Evolutionary conservation across 2,329 filamentous ascomycete species (phyloP), one percentile per base, ranked within the genome.

Genomic region (Aspergillus pseudonomiae): DNA sequence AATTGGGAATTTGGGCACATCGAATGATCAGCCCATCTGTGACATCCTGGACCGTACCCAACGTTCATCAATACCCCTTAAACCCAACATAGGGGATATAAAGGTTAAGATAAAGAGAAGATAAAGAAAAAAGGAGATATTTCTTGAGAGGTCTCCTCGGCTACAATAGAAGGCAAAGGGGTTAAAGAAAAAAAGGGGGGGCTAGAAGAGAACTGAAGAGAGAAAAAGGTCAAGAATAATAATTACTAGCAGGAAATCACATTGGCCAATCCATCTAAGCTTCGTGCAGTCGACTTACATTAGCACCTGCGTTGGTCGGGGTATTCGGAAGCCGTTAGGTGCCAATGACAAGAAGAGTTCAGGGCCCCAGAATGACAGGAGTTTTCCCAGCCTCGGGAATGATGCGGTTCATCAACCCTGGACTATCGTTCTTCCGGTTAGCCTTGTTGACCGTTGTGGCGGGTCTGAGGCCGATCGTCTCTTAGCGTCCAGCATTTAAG

Each of bases 321-420:
- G 39, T 55, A 60, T 59, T 59, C 61, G 43, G 61, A 58, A 62
- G 55, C 65, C 65, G 65, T 67, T 67, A 65, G 60, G 59, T 67
- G 65, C 63, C 65, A 67, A 60, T 55, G 52, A 60, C 59, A 57
- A 39, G 62, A 43, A 34, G 30, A 57, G 30, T 52, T 45, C 24
- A 41, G 28, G 45, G 41, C 57, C 34, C 57, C 39, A 28, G 48
- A 46, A 32, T 53, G 46, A 55, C 36, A 46, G 36, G 41, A 58
- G 32, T 48, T 41, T 63, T 59, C 36, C 45, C 58, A 41, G 59
- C 24, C 62, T 57, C 28, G 34, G 57, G 36, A 63, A 63, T 59
- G 59, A 52, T 7, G 41, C 14, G 21, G 45, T 36, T 45, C 34
- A 48, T 57, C 55, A 43, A 46, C 14, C 39, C 2, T 6, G 43